Conservation (phyloP, 2,329 filamentous ascomycete species). For the Colletotrichum cuscutae region DNA sequence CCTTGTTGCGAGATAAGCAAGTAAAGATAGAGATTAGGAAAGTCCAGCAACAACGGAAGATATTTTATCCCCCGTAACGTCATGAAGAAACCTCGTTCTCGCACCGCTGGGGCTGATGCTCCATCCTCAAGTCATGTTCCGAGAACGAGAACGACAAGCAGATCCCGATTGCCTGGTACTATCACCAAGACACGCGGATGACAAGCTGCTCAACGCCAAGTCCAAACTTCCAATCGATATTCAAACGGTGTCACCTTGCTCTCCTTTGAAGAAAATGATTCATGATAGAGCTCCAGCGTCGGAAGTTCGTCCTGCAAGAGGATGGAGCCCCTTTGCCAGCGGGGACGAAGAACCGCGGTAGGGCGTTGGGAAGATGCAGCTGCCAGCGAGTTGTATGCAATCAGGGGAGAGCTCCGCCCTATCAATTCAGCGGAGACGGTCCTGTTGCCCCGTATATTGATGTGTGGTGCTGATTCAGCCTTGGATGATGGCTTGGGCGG, state of each 20-base stretch:
- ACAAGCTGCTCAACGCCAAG: neutral
- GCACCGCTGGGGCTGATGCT: neutral
- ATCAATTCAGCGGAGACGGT: slow-evolving; percentile 1
- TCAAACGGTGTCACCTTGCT: neutral
- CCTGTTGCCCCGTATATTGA: neutral
- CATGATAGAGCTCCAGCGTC: neutral
- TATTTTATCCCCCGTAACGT: neutral
- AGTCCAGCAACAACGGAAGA: neutral
- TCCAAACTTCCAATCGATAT: neutral
- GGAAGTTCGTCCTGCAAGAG: neutral
- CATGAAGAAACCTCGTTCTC: neutral
- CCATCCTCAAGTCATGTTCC: neutral
- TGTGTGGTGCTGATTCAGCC: slow-evolving; percentile 33
- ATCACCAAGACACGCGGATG: neutral
- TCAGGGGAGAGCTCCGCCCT: neutral
- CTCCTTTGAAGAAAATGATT: neutral
- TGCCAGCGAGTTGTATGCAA: neutral
- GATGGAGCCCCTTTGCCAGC: too few relatives aligned
- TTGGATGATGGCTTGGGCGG: slow-evolving; percentile 5
- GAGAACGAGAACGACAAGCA: neutral
- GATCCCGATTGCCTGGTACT: neutral
- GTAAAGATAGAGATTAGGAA: too few relatives aligned
- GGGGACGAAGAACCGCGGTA: neutral
- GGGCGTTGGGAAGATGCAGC: neutral
- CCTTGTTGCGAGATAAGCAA: neutral